Evolutionary conservation across 257 asterid species (phyloP), one percentile per base, ranked within the genome.

Genomic region (Capsicum baccatum): DNA sequence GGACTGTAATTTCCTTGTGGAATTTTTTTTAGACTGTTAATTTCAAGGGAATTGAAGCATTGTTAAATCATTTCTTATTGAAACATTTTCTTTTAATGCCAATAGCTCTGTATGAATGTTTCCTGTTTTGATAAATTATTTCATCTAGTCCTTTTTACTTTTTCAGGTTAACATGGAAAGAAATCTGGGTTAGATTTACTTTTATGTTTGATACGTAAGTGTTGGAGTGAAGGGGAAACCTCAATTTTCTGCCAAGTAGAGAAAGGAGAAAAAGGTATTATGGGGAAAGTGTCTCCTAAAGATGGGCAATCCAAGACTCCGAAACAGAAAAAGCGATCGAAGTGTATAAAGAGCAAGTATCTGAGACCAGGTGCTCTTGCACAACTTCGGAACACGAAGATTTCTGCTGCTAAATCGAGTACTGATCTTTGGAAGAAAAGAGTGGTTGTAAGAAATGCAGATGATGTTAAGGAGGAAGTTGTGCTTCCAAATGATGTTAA

Each of bases 301-400:
- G 97, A 92, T 52, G 86, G 87, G 87, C 91, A 88, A 84, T 80
- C 90, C 14, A 92, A 80, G 84, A 83, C 63, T 85, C 87, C 87
- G 44, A 91, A 91, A 52, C 97, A 90, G 82, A 96, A 90, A 84
- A 90, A 88, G 88, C 88, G 88, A 79, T 81, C 71, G 6, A 92
- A 79, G 90, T 91, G 87, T 83, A 86, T 89, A 7, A 87, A 87
- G 69, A 90, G 80, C 70, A 94, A 91, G 91, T 93, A 90, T 85
- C 86, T 94, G 90, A 94, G 89, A 85, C 98, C 98, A 3, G 98
- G 98, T 76, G 97, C 97, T 52, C 97, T 94, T 26, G 98, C 97
- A 21, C 98, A 91, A 90, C 89, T 93, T 59, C 96, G 98, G 10
- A 85, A 92, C 86, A 93, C 79, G 86, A 92, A 90, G 94, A 93